These are phyloP conservation scores for Raphanus sativus DNA, from an alignment of 345 rosid species.

Conservation along the genomic window DNA sequence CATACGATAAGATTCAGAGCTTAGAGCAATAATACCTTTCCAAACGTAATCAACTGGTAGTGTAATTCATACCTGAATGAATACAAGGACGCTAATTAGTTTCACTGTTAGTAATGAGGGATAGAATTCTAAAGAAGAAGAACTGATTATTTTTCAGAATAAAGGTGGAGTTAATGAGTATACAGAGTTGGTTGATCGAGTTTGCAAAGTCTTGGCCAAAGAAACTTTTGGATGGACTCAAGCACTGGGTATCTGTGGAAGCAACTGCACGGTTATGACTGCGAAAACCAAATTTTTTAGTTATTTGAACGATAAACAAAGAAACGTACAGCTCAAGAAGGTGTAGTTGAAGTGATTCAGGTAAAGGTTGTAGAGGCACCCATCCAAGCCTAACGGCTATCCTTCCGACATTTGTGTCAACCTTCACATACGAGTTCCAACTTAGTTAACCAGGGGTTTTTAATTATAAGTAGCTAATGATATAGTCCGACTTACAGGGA, in stretches of 20 bases:
- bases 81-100: conserved; percentile 28
- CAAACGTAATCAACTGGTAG: conserved; percentile 94
- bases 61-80: conserved; percentile 82
- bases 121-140: not conserved
- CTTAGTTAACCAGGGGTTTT: conserved; percentile 14
- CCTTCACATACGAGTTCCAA: conserved; percentile 48
- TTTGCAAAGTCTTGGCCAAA: conserved; percentile 97
- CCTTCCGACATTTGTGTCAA: conserved; percentile 94
- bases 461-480: conserved; percentile 16
- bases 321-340: conserved; percentile 81
- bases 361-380: conserved; percentile 94
- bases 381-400: conserved; percentile 97
- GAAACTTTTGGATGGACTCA: conserved; percentile 85
- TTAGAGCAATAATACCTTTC: conserved; percentile 63
- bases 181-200: conserved; percentile 91
- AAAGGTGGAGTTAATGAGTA: conserved; percentile 29
- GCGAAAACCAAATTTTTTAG: not conserved
- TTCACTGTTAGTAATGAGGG: conserved; percentile 6
- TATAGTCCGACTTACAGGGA: conserved; percentile 63
- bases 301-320: conserved; percentile 9
- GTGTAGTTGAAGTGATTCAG: conserved; percentile 89
- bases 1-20: not conserved
- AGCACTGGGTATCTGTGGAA: conserved; percentile 75
- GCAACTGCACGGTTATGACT: conserved; percentile 30
- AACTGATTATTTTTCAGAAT: not conserved